Evolutionary conservation across 257 asterid genomes (phyloP).

Genomic region (Orobanche coerulescens): DNA sequence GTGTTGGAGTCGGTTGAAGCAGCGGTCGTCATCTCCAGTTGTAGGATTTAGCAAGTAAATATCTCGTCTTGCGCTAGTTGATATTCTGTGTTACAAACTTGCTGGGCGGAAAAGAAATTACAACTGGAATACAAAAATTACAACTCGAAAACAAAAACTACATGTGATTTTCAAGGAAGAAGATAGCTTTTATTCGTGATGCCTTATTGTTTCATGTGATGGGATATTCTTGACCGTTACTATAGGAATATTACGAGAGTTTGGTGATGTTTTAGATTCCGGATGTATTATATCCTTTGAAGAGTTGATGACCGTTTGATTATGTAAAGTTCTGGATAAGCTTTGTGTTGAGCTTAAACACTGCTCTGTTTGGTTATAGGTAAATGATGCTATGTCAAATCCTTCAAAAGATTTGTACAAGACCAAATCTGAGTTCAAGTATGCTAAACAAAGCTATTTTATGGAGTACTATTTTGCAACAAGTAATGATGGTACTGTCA

Average conservation of each 20-base stretch:
- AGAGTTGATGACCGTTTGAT: neutral
- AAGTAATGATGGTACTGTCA: constrained; percentile 39
- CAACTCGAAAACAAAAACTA: no score
- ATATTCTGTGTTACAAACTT: no score
- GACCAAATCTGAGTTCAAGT: constrained; percentile 71
- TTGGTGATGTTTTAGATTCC: neutral
- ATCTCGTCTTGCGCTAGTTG: no score
- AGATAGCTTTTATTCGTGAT: neutral
- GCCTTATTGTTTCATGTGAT: constrained; percentile 7
- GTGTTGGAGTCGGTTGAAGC: no score
- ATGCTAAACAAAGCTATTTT: constrained; percentile 63
- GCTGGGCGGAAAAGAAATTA: no score
- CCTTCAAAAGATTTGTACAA: constrained; percentile 50
- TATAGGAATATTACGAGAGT: neutral
- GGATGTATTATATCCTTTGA: constrained; percentile 6
- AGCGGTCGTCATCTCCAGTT: no score
- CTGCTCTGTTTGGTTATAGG: constrained; percentile 35
- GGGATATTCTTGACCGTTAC: neutral
- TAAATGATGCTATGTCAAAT: constrained; percentile 53
- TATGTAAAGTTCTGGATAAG: neutral
- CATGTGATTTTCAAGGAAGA: constrained; percentile 5
- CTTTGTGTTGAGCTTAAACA: constrained; percentile 11
- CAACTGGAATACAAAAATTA: no score
- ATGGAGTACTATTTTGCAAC: constrained; percentile 74
- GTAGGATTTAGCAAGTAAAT: no score